Evolutionary conservation across 352 stramenopile species (phyloP), one percentile per base, ranked within the genome.

Genomic region (Pythium pyrilobum): DNA sequence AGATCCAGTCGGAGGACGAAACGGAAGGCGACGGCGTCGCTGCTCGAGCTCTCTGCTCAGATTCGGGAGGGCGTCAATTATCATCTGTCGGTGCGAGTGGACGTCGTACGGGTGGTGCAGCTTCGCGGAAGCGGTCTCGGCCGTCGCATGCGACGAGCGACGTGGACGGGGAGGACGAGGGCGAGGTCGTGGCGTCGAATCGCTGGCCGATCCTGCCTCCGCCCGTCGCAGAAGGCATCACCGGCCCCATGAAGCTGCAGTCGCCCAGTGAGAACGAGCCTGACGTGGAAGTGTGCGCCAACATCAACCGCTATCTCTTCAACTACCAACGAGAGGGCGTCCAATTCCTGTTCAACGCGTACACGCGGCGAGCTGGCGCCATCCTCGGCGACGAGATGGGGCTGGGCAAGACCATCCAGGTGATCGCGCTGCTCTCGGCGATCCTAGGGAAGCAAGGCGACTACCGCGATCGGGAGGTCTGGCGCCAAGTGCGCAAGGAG

Each of bases 381-480:
- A 98, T 99, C 62, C 72, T 99, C 11, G 97, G 97, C 16, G 97
- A 99, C 62, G 97, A 99, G 61, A 99, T 99, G 96, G 97, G 87
- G 4, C 73, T 98, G 0, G 89, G 89, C 7, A 97, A 97, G 62
- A 97, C 93, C 8, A 87, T 96, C 45, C 97, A 99, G 62, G 85
- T 93, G 16, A 91, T 97, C 21, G 71, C 87, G 24, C 84, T 96
- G 40, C 50, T 99, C 20, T 77, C 98, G 4, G 89, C 82, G 21
- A 85, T 95, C 23, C 64, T 97, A 11, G 82, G 92, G 52, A 98
- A 98, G 48, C 71, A 78, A 24, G 96, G 96, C 25, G 93, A 97
- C 27, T 92, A 95, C 47, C 72, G 98, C 4, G 91, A 99, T 63
- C 95, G 98, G 36, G 91, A 97, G 5, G 84, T 89, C n/a, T 88